phyloP scores from a whole-genome alignment of 345 rosid species.

The Eucalyptus regnans region DNA sequence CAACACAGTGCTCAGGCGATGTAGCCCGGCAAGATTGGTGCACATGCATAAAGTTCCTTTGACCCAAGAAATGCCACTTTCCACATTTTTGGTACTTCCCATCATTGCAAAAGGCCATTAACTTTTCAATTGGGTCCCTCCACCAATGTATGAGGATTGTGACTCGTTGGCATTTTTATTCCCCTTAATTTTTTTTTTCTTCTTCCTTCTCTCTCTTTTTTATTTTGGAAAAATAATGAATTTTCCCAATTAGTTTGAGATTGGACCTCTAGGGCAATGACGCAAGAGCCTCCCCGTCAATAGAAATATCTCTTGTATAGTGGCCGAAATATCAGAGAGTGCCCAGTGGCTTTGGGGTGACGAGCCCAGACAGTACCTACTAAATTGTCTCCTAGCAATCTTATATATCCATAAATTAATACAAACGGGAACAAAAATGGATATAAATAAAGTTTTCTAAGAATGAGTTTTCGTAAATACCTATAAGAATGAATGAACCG shows the following conservation, averaged over 20 bases:
- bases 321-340: background rate
- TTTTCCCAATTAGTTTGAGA: background rate
- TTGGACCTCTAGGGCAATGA: background rate
- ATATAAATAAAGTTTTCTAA: background rate
- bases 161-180: background rate
- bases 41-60: background rate
- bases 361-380: background rate
- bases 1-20: background rate
- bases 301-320: background rate
- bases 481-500: accelerated
- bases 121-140: background rate
- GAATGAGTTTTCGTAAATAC: background rate
- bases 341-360: background rate
- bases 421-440: background rate
- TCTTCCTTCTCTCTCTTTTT: background rate
- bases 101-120: background rate
- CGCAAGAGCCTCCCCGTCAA: background rate
- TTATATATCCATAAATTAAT: background rate
- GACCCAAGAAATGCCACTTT: background rate
- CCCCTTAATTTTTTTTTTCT: too few species aligned
- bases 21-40: background rate
- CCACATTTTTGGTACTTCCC: background rate
- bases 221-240: background rate
- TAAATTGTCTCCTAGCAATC: background rate
- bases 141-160: background rate